Base-by-base conservation (phyloP, 2,329 filamentous ascomycete species). In the Endothia cerciana region DNA sequence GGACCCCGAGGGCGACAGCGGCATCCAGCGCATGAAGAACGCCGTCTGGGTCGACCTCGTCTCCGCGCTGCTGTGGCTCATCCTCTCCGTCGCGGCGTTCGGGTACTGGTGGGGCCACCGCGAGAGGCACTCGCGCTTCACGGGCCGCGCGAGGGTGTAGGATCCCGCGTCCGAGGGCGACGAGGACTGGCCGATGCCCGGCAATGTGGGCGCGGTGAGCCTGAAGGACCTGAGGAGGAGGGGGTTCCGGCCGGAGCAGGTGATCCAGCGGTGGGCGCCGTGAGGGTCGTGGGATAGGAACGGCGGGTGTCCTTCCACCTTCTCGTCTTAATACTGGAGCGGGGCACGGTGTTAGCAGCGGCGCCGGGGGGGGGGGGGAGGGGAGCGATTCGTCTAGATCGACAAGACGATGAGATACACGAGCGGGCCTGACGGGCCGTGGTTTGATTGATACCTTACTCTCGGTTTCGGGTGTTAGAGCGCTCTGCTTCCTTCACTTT, bases 31-130 rank as follows among this genome's bases (percentile, higher is more conserved):
- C 65, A 97, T 97, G 93, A 93, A 93, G 80, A 88, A 89, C 74
- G 91, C 92, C 5, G 91, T 95, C 19, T 97, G 92, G 91, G 83
- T 97, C 56, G 91, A 94, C 76, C 77, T 97, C 60, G 81, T 85
- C 57, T 92, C 90, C 75, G 85, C 92, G 76, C 74, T 92, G 17
- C 81, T 97, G 60, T 97, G 93, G 93, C 78, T 93, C 60, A 76
- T 89, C 57, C 88, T 87, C 3, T 83, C 86, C 4, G 66, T 85
- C 15, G 86, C 83, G 36, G 81, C 85, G 17, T 80, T 80, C 17
- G 74, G 82, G 1, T 85, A 89, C 74, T 92, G 88, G 83, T 87
- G 81, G 75, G 80, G 78, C 68, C 80, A 85, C 72, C 81, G 85
- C 57, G 80, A 86, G 58, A 77, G 77, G 40, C 80, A 81, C 69